A percentile compares a stretch with the other conserved stretches of the same genome.
Evolutionary conservation across 208 protist genomes (phyloP).

Genomic region (Leishmania lainsoni): DNA sequence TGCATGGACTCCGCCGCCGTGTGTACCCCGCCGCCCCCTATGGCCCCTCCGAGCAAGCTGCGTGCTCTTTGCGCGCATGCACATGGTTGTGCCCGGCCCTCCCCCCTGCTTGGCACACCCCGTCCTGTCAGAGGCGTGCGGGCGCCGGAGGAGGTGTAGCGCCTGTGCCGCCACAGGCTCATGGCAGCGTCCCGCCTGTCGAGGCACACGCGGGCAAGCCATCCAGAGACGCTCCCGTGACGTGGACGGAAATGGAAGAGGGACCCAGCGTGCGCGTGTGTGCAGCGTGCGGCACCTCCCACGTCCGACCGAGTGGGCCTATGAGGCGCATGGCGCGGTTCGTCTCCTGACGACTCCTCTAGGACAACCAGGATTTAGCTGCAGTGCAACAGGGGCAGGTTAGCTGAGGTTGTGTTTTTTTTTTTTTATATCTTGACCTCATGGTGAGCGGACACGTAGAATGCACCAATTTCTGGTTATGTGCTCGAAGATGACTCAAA

Average conservation of each 20-base stretch:
- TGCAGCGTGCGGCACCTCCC: neutral
- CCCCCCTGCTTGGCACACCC: too few species aligned
- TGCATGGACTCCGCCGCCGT: too few species aligned
- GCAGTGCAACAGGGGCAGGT: neutral
- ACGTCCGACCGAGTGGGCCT: neutral
- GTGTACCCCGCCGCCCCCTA: neutral
- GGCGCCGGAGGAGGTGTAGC: too few species aligned
- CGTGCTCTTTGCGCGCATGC: too few species aligned
- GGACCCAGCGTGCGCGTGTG: neutral
- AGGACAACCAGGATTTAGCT: neutral
- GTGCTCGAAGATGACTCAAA: neutral
- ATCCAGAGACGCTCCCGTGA: neutral
- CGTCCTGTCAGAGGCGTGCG: too few species aligned
- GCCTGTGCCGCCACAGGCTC: too few species aligned
- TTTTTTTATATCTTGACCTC: neutral
- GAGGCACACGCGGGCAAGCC: too few species aligned
- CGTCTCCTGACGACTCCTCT: neutral
- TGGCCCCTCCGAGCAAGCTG: neutral
- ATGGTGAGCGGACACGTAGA: neutral
- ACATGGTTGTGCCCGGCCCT: too few species aligned
- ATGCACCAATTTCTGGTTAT: neutral
- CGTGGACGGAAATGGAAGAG: neutral
- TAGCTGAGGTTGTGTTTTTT: neutral
- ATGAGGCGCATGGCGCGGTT: neutral
- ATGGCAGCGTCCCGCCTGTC: too few species aligned